Evolutionary conservation across 1,284 basidiomycete species (phyloP).

Genomic region (Cryptococcus hybrid): DNA sequence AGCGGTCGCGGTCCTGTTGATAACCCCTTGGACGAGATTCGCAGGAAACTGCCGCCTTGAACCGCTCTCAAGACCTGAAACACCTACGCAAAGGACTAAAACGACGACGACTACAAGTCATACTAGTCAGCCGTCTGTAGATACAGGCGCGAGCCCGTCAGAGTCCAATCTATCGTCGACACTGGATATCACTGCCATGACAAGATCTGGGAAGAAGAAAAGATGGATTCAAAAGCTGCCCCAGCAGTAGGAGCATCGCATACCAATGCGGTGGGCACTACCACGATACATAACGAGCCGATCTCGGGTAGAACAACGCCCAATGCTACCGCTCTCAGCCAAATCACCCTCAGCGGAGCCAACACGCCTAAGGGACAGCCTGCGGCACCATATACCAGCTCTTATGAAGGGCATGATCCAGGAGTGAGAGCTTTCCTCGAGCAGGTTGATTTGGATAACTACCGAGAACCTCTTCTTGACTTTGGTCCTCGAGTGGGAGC

Average conservation of each 20-base stretch:
- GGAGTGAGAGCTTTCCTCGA: constrained; percentile 82
- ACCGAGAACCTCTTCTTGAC: constrained; percentile 75
- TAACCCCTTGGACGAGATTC: constrained; percentile 42
- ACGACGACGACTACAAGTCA: no score
- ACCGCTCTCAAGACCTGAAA: constrained; percentile 11
- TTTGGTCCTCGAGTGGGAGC: constrained; percentile 84
- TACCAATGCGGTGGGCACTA: constrained; percentile 65
- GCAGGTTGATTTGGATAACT: constrained; percentile 81
- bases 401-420: constrained; percentile 74
- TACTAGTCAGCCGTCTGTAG: constrained; percentile 2
- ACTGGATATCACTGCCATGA: constrained; percentile 27
- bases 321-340: constrained; percentile 5
- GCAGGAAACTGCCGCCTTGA: constrained; percentile 41
- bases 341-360: neutral
- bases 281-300: constrained; percentile 50
- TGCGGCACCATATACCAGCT: constrained; percentile 40
- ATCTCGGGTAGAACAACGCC: constrained; percentile 45
- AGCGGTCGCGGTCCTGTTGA: constrained; percentile 35
- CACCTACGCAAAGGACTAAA: constrained; percentile 1
- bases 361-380: constrained; percentile 15
- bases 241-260: constrained; percentile 78
- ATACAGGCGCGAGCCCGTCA: constrained; percentile 23
- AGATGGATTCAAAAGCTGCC: constrained; percentile 69
- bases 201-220: constrained; percentile 16
- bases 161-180: constrained; percentile 35